Base-by-base conservation (phyloP, 768 basidiomycete species). In the Russula compacta region DNA sequence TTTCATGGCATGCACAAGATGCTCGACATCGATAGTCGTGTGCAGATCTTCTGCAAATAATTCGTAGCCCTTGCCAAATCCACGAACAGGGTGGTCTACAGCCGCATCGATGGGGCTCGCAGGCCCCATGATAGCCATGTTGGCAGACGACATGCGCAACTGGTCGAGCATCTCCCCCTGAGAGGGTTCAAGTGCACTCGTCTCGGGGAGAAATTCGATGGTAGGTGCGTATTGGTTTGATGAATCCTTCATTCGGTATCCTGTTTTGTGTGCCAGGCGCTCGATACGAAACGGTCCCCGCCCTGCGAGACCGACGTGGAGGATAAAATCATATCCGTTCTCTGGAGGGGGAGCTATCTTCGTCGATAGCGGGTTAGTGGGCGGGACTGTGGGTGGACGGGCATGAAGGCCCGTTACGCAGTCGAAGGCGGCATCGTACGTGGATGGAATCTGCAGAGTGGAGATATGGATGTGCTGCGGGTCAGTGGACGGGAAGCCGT, bases 291-390 rank as follows among this genome's bases (percentile, higher is more conserved):
- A 68, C 0, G 82, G 78, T 0, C 87, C 86, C 10, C 84, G 77
- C n/a, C 83, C 82, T 7, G 85, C 86, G 19, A 85, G 81, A 2
- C 86, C 87, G 38, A 88, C 76, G 64, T 89, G 86, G 66, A 88
- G 80, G 53, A 88, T 79, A 64, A 89, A 81, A 67, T 88, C 87
- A 66, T 83, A 89, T 32, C 84, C 84, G 49, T 71, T 71, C 33
- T 73, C 71, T n/a, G 78, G 77, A 11, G 70, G 65, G 0, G 80
- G 78, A 2, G 78, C 71, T 33, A 77, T 64, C 5, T 77, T 74
- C 0, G 77, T 68, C 14, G 79, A 73, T 10, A 53, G 60, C n/a
- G 59, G 60, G 33, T 56, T 57, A 4, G 64, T 53, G 14, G 43
- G 57, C 0, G 60, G 60, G 6, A 79, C 69, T n/a, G 70, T 51